A percentile compares a stretch with the other conserved stretches of the same genome.
These are phyloP conservation scores for Psilocybe cyanescens DNA, from an alignment of 768 basidiomycete species.

Conservation along the genomic window DNA sequence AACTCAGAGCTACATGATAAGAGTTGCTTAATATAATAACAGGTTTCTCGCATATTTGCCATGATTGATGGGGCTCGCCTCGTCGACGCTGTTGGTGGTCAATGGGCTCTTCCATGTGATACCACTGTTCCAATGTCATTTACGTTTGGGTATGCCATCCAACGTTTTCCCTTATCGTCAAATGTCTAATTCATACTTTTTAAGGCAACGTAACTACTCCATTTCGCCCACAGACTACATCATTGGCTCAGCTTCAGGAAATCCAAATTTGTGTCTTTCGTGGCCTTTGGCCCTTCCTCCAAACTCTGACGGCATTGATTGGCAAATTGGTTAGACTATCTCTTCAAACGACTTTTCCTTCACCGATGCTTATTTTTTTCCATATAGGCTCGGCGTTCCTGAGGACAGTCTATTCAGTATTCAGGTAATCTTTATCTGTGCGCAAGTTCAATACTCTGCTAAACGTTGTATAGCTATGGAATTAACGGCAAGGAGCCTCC, in stretches of 20 bases:
- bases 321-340: slow-evolving; percentile 68
- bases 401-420: slow-evolving; percentile 78
- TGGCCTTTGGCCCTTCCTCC: slow-evolving; percentile 76
- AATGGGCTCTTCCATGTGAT: slow-evolving; percentile 79
- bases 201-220: slow-evolving; percentile 54
- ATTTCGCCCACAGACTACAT: slow-evolving; percentile 79
- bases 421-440: slow-evolving; percentile 49
- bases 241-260: slow-evolving; percentile 67
- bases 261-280: slow-evolving; percentile 69
- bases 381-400: slow-evolving; percentile 63
- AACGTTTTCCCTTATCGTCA: not conserved
- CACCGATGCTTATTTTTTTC: not conserved
- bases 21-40: not conserved
- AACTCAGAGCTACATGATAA: not conserved
- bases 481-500: slow-evolving; percentile 77
- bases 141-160: slow-evolving; percentile 61
- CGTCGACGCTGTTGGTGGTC: slow-evolving; percentile 65
- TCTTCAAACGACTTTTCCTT: slow-evolving; percentile 25
- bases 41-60: slow-evolving; percentile 74
- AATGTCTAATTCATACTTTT: not conserved
- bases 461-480: slow-evolving; percentile 56
- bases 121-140: slow-evolving; percentile 62
- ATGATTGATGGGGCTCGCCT: slow-evolving; percentile 67
- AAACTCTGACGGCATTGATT: slow-evolving; percentile 76
- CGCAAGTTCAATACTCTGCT: not conserved